Percentiles rank a stretch among this genome's conserved stretches.
phyloP scores from a whole-genome alignment of 768 basidiomycete species.

The Boletus rufocinnamomeus region DNA sequence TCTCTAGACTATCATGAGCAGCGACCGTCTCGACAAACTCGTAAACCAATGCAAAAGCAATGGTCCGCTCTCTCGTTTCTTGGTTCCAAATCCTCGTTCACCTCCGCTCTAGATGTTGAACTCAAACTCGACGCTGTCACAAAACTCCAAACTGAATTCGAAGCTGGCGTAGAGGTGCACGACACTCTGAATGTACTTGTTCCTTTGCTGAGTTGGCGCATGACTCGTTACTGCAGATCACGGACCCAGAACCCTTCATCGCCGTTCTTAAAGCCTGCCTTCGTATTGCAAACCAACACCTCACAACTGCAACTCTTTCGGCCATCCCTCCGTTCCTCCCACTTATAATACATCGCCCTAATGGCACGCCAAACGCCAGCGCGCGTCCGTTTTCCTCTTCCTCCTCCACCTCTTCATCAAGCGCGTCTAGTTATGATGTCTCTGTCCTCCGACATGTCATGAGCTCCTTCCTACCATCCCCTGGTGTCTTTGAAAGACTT shows the following conservation, averaged over 20 bases:
- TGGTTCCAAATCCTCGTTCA: slow-evolving; percentile 10
- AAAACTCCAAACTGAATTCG: slow-evolving; percentile 76
- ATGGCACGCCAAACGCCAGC: slow-evolving; percentile 28
- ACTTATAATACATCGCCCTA: slow-evolving; percentile 52
- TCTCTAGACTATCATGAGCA: slow-evolving; percentile 49
- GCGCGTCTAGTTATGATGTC: slow-evolving; percentile 49
- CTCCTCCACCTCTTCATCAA: slow-evolving; percentile 50
- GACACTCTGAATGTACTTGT: slow-evolving; percentile 10
- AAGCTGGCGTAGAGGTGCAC: slow-evolving; percentile 66
- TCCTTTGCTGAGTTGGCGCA: slow-evolving; percentile 16
- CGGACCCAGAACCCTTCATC: slow-evolving; percentile 72
- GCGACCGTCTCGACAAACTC: slow-evolving; percentile 58
- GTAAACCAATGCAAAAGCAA: slow-evolving; percentile 65
- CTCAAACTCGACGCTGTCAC: slow-evolving; percentile 77
- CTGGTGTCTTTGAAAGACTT: slow-evolving; percentile 79
- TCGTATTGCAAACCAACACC: slow-evolving; percentile 78
- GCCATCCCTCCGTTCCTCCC: slow-evolving; percentile 68
- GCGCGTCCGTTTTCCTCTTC: slow-evolving; percentile 50
- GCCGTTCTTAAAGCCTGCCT: slow-evolving; percentile 71
- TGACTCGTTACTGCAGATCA: slow-evolving; percentile 49
- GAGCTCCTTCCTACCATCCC: slow-evolving; percentile 67
- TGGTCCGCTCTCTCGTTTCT: slow-evolving; percentile 42
- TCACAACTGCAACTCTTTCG: slow-evolving; percentile 74
- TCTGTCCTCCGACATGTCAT: slow-evolving; percentile 68
- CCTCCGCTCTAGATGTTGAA: slow-evolving; percentile 62